Base-by-base conservation (phyloP, 208 protist genomes). In the Crithidia fasciculata region DNA sequence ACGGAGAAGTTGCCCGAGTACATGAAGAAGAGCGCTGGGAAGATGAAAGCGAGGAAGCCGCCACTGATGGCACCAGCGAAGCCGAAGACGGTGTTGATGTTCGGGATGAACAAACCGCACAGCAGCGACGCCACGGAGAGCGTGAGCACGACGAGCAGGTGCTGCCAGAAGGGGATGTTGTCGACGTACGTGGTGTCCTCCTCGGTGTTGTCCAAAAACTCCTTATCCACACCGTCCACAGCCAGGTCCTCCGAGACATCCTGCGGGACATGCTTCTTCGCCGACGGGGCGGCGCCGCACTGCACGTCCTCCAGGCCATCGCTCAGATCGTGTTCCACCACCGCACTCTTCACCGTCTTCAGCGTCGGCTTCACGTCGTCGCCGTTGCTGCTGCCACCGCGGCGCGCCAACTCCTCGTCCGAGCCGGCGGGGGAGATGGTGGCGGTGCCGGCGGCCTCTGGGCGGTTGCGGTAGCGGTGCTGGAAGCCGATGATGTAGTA, bases 31-130 rank as follows among this genome's bases (percentile, higher is more conserved):
- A 92, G 74, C 44, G 84, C 75, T 5, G 83, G 84, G 58, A 85
- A 88, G 59, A 91, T 79, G 54, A 88, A 87, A 52, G 77, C 76
- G 39, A 89, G 76, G 62, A 89, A 82, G n/a, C 83, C 83, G 36
- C 87, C 81, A 74, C 81, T 87, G 60, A 89, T 80, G 44, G 83
- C 49, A 19, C 87, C 87, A 10, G 81, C 75, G 9, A 92, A 81
- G 41, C 75, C 77, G 50, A 92, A 89, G 16, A 92, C 88, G 50
- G 86, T 86, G 52, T 81, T 86, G 65, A 95, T 86, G 59, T 79
- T 84, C 18, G 88, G 88, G 76, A 95, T 89, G 61, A 93, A 87
- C n/a, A 95, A 49, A 18, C 86, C 90, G 13, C 73, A 74, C 39
- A 93, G 67, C 36, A 93, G 82, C 43, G 76, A 81, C 2, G 74